Base-by-base conservation (phyloP, 345 rosid genomes). In the Eutrema yunnanense region DNA sequence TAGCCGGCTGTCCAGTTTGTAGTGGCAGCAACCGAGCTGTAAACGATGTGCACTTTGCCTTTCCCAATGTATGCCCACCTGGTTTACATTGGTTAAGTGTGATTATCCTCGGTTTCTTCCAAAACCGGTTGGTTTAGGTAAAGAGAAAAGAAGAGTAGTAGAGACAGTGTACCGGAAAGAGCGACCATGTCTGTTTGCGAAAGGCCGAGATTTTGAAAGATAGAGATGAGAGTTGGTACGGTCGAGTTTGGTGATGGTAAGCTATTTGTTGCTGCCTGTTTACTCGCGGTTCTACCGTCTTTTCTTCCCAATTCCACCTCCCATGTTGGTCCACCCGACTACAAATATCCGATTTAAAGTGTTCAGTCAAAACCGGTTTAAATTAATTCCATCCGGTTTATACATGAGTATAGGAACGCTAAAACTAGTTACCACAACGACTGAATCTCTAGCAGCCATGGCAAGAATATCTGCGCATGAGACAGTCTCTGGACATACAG, bases 301-400 rank as follows among this genome's bases (percentile, higher is more conserved):
- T 65, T 84, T 73, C 97, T 85, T 1, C 97, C 98, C 82, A 87
- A 81, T 46, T 74, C 81, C 32, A 91, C 95, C 57, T 88, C 96
- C 97, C 97, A 91, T n/a, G 81, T 74, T 54, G 97, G 97, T 32
- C 96, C 97, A 11, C 96, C 97, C 3, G 96, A 86, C 96, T 89
- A 83, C 71, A 63, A 11, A 44, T 60, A 10, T 55, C 52, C 44
- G 29, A 5, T 48, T 56, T 8, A 7, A 60, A 22, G 3, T 32
- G 19, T 64, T 33, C 2, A 32, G 33, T 37, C 33, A 63, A 52
- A 56, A 56, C 52, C 34, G 34, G 6, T 46, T 70, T 2, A 32
- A 11, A 19, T 33, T 34, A 11, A 56, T 10, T 56, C 29, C 9
- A 32, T 29, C 16, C 30, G 16, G 58, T 32, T 29, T 5, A 62